phyloP scores from a whole-genome alignment of 75 land plant species.

The Pinus albicaulis region DNA sequence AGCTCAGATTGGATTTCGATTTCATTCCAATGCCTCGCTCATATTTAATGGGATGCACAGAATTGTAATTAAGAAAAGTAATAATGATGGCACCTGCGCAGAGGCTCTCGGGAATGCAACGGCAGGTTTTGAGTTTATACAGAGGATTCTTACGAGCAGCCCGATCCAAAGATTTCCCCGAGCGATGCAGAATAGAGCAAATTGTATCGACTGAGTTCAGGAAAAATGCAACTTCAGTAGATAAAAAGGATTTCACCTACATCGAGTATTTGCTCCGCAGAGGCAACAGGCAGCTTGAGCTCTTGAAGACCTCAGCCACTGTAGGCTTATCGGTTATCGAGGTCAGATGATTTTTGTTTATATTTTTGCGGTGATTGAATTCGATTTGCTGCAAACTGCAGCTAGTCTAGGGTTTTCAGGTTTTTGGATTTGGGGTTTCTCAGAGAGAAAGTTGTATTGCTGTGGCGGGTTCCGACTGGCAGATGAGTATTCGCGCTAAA shows the following conservation, averaged over 20 bases:
- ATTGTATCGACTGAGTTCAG: constrained; percentile 73
- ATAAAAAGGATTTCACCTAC: constrained; percentile 68
- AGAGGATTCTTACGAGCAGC: constrained; percentile 75
- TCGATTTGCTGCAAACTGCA: no score
- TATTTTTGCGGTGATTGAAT: no score
- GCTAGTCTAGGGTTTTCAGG: no score
- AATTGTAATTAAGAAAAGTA: no score
- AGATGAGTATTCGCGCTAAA: no score
- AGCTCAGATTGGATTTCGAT: no score
- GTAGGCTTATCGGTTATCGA: constrained; percentile 37
- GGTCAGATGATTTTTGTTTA: neutral
- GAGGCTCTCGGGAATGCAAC: constrained; percentile 86
- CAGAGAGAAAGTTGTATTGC: no score
- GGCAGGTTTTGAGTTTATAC: constrained; percentile 77
- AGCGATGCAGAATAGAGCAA: constrained; percentile 53
- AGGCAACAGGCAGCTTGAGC: constrained; percentile 82
- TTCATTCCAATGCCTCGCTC: no score
- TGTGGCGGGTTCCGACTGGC: no score
- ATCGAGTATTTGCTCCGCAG: constrained; percentile 78
- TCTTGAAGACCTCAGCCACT: constrained; percentile 51
- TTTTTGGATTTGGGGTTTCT: no score
- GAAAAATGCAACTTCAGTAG: constrained; percentile 48
- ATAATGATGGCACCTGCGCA: constrained; percentile 8
- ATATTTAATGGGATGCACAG: no score
- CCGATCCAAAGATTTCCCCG: constrained; percentile 56